Evolutionary conservation across 495 filamentous ascomycete species (phyloP).

Genomic region (Sphaerosporella brunnea): DNA sequence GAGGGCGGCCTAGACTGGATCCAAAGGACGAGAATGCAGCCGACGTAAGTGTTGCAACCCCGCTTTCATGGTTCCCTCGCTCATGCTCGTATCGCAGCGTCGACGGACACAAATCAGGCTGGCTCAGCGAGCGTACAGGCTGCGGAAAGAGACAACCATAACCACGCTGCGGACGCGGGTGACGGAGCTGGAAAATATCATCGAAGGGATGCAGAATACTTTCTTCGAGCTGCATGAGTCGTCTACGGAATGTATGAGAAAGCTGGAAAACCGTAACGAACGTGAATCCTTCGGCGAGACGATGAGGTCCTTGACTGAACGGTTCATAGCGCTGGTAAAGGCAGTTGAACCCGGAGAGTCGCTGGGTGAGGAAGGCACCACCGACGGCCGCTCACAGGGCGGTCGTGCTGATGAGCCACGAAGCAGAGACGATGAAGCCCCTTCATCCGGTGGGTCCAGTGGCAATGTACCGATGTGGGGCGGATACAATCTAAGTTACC

Average conservation of each 20-base stretch:
- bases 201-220: slow-evolving; percentile 55
- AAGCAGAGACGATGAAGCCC: slow-evolving; percentile 21
- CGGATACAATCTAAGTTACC: slow-evolving; percentile 22
- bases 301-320: slow-evolving; percentile 28
- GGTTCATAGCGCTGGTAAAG: slow-evolving; percentile 33
- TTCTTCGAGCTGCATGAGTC: slow-evolving; percentile 54
- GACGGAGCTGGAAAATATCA: slow-evolving; percentile 42
- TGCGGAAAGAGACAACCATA: slow-evolving; percentile 68
- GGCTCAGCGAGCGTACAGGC: slow-evolving; percentile 68
- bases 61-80: no score
- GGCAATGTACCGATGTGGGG: slow-evolving; percentile 16
- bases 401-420: slow-evolving; percentile 17
- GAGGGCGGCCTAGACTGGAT: slow-evolving; percentile 54
- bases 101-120: slow-evolving; percentile 75
- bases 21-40: slow-evolving; percentile 44
- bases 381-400: slow-evolving; percentile 21
- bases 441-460: slow-evolving; percentile 15
- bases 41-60: slow-evolving; percentile 22
- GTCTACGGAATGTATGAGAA: slow-evolving; percentile 34
- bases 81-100: no score
- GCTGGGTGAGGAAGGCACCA: slow-evolving; percentile 26
- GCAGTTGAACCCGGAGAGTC: slow-evolving; percentile 27
- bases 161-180: slow-evolving; percentile 52
- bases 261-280: slow-evolving; percentile 13
- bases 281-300: slow-evolving; percentile 23